Base-by-base conservation (phyloP, 2,329 filamentous ascomycete species). In the Torrubiellomyces zombiae region DNA sequence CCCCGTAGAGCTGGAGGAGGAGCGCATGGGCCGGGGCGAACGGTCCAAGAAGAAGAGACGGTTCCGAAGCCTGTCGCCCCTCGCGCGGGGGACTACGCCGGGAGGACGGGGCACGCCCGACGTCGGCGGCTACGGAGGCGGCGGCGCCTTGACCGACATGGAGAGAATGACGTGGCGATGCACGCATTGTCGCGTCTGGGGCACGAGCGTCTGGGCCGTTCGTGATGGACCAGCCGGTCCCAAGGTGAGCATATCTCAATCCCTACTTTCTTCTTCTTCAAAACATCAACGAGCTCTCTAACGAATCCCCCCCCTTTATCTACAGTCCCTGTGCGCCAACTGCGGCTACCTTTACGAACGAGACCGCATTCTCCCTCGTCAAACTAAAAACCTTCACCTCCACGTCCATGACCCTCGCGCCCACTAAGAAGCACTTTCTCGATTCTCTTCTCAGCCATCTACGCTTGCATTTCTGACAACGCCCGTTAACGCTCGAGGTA, bases 1-100 rank as follows among this genome's bases (percentile, higher is more conserved):
- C 4, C 55, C 63, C 4, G 55, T 64, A 9, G 48, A 68, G 34
- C 51, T 62, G 18, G 67, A 75, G 36, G 68, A 94, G 43, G 82
- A 91, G 43, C 68, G 80, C 4, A 85, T 94, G 73, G 86, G 86
- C 13, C 66, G 86, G 27, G 86, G 86, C 14, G 86, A 94, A 53
- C 62, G 86, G 22, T 89, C 78, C 39, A 95, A 93, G 64, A 92
- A 92, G 63, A 94, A 94, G 68, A 68, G 80, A 35, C 67, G 85
- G 14, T 92, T 94, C 57, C 69, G 85, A 37, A 92, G 83, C 49
- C 51, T 93, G 33, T 91, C 82, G 43, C 86, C 89, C 0, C 53
- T 73, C 12, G 78, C 67, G n/a, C 65, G 74, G 34, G 47, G 49
- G 12, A 50, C 48, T 12, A 79, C 75, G 5, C 74, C 71, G 2